Conservation (phyloP, 2,329 filamentous ascomycete species). For the Apiospora pterosperma region DNA sequence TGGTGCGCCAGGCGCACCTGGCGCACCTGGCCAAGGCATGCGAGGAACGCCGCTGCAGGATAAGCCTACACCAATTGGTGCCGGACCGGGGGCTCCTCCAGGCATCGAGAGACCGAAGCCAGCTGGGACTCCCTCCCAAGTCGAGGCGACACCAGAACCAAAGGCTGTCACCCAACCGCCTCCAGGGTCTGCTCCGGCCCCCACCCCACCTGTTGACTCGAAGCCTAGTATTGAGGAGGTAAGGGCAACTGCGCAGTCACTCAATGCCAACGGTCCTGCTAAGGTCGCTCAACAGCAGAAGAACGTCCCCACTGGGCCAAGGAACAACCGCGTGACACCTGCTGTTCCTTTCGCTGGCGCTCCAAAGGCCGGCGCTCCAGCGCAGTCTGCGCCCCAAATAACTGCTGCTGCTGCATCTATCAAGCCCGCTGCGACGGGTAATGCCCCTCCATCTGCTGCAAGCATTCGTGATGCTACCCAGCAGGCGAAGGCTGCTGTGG, state of each 20-base stretch:
- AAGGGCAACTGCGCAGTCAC: conserved; percentile 48
- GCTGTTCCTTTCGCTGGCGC: conserved; percentile 61
- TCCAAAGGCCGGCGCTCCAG: conserved; percentile 21
- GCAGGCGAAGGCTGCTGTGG: conserved; percentile 73
- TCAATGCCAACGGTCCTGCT: conserved; percentile 14
- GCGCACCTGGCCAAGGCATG: conserved; percentile 27
- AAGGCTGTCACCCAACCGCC: conserved; percentile 48
- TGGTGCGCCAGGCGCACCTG: conserved; percentile 25
- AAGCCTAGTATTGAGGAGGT: conserved; percentile 59
- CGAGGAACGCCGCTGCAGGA: conserved; percentile 33
- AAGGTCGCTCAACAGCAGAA: conserved; percentile 33
- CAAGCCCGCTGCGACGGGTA: conserved; percentile 36
- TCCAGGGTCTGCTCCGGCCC: conserved; percentile 41
- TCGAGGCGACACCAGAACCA: conserved; percentile 48
- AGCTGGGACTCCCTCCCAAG: conserved; percentile 41
- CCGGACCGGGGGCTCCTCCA: conserved; percentile 44
- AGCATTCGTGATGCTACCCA: conserved; percentile 66
- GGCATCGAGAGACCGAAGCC: conserved; percentile 43
- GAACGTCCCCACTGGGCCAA: conserved; percentile 42
- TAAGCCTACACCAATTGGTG: conserved; percentile 51
- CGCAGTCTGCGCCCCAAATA: conserved; percentile 22
- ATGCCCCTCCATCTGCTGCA: conserved; percentile 33
- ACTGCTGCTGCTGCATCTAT: conserved; percentile 24
- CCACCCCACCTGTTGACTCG: conserved; percentile 64
- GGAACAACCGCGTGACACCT: conserved; percentile 55